These are phyloP conservation scores for Phytophthora citricola DNA, from an alignment of 352 stramenopile species.

Conservation along the genomic window DNA sequence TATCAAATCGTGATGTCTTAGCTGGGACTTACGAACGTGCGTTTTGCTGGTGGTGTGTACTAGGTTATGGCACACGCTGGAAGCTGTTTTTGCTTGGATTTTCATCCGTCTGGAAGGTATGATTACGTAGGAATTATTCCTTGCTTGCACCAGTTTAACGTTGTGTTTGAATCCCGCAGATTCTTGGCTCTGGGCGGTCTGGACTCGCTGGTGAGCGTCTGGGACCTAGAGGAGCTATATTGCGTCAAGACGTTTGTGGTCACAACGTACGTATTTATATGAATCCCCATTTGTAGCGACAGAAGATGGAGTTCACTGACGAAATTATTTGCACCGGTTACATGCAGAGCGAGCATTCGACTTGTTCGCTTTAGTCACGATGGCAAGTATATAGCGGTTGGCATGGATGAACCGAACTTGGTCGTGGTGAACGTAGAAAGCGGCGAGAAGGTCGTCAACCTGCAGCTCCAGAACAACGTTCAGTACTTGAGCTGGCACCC, in stretches of 20 bases:
- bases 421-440: conserved; percentile 72
- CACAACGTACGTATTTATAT: conserved; percentile 61
- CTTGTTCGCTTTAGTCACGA: conserved; percentile 84
- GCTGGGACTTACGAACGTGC: conserved; percentile 4
- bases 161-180: conserved; percentile 33
- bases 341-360: conserved; percentile 75
- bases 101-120: conserved; percentile 79
- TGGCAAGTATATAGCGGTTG: conserved; percentile 74
- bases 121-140: too few relatives aligned
- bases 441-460: conserved; percentile 57
- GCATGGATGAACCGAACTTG: conserved; percentile 78
- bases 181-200: conserved; percentile 79
- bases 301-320: conserved; percentile 6
- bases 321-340: conserved; percentile 2
- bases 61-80: conserved; percentile 80
- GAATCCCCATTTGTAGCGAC: neutral
- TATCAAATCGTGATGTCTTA: neutral
- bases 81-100: conserved; percentile 83
- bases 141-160: neutral
- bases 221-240: conserved; percentile 88
- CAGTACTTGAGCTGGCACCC: conserved; percentile 88
- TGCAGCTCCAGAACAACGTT: conserved; percentile 74
- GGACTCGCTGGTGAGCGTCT: conserved; percentile 86
- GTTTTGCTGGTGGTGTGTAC: conserved; percentile 2
- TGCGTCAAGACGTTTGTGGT: conserved; percentile 85